phyloP scores from a whole-genome alignment of 768 basidiomycete species.

The Lactarius quietus region DNA sequence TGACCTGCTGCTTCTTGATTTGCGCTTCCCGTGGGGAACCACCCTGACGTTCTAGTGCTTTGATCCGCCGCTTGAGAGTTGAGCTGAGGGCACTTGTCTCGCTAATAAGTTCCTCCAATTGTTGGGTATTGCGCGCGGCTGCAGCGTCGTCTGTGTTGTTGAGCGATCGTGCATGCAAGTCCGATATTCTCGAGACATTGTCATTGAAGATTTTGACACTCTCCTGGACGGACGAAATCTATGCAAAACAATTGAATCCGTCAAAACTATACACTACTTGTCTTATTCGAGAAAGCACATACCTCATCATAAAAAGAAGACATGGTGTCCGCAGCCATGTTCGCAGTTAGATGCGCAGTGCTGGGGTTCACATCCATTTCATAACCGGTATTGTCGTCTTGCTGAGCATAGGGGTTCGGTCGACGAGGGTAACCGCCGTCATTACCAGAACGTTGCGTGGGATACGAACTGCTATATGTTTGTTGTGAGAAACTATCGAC shows the following conservation, averaged over 20 bases:
- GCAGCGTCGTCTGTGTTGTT: conserved; percentile 48
- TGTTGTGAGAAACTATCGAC: background rate
- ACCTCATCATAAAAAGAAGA: conserved; percentile 73
- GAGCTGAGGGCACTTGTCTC: conserved; percentile 60
- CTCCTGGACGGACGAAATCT: conserved; percentile 52
- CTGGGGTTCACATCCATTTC: conserved; percentile 70
- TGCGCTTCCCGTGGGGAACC: conserved; percentile 42
- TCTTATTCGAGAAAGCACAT: conserved; percentile 25
- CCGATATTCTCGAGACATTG: conserved; percentile 45
- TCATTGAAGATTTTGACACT: conserved; percentile 42
- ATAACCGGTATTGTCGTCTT: conserved; percentile 55
- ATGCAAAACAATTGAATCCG: background rate
- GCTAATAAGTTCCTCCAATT: conserved; percentile 54
- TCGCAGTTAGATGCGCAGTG: conserved; percentile 37
- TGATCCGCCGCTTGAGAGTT: conserved; percentile 55
- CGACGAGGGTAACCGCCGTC: conserved; percentile 34
- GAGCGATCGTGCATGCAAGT: conserved; percentile 48
- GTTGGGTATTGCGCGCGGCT: conserved; percentile 38
- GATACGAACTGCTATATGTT: conserved; percentile 19
- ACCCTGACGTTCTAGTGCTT: conserved; percentile 46
- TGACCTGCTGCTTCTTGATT: conserved; percentile 46
- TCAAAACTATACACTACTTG: conserved; percentile 5
- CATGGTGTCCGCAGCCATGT: conserved; percentile 50
- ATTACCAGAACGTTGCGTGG: conserved; percentile 22
- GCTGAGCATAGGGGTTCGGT: conserved; percentile 64